Evolutionary conservation across 257 asterid species (phyloP).

Genomic region (Scutellaria galericulata): DNA sequence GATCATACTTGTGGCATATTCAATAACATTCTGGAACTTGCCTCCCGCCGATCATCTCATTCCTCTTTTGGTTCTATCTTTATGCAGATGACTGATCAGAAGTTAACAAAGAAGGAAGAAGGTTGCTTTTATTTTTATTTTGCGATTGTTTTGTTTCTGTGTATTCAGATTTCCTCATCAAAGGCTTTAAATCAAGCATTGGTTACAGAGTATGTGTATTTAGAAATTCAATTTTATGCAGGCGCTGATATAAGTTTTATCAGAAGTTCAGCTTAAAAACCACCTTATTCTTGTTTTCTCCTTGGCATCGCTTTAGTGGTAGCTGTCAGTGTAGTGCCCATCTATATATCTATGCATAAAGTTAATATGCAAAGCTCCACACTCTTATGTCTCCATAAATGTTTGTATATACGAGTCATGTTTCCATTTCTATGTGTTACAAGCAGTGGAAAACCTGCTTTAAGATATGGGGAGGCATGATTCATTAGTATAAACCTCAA

Average conservation of each 20-base stretch:
- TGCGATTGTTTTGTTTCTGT: conserved; percentile 12
- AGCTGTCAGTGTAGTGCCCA: background rate
- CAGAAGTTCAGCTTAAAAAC: conserved; percentile 19
- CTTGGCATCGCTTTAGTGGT: background rate
- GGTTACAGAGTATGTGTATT: background rate
- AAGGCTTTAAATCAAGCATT: background rate
- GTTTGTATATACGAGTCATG: background rate
- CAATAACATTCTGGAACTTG: background rate
- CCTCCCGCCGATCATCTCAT: conserved; percentile 23
- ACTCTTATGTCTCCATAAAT: background rate
- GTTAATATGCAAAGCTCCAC: background rate
- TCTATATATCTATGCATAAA: background rate
- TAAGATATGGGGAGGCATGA: background rate
- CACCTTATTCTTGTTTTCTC: background rate
- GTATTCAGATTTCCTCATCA: background rate
- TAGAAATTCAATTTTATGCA: background rate
- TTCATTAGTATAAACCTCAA: background rate
- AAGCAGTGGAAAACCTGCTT: conserved; percentile 3
- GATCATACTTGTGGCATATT: conserved; percentile 17
- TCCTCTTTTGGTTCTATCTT: conserved; percentile 31
- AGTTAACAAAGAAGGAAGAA: conserved; percentile 76
- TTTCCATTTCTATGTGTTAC: background rate
- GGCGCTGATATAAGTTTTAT: background rate
- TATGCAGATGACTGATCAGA: conserved; percentile 69
- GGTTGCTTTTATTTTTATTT: conserved; percentile 38